phyloP scores from a whole-genome alignment of 805 yeast genomes.

The Millerozyma miso region DNA sequence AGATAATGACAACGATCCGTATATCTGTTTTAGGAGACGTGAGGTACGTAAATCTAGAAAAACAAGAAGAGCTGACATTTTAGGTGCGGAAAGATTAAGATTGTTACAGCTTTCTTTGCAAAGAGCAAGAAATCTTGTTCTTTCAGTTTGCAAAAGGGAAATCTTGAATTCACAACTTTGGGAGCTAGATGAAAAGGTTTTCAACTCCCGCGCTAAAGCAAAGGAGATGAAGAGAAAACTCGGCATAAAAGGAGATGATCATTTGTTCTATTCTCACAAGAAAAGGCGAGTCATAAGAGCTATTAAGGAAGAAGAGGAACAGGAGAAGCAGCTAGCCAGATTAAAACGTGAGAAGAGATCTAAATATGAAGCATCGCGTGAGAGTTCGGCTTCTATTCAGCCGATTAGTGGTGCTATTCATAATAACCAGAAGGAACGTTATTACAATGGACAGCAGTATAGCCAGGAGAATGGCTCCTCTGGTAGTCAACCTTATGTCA shows the following conservation, averaged over 20 bases:
- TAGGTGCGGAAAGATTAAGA: conserved; percentile 80
- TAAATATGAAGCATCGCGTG: conserved; percentile 15
- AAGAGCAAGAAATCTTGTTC: conserved; percentile 65
- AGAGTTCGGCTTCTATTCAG: conserved; percentile 8
- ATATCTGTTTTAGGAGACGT: conserved; percentile 91
- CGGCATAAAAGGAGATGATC: conserved; percentile 80
- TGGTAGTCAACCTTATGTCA: conserved; percentile 72
- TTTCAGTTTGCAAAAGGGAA: conserved; percentile 74
- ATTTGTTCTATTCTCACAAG: conserved; percentile 74
- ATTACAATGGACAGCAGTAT: conserved; percentile 5
- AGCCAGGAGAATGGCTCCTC: conserved; percentile 16
- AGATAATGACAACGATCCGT: conserved; percentile 87
- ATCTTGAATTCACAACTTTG: conserved; percentile 55
- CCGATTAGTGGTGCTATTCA: conserved; percentile 10
- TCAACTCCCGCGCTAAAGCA: conserved; percentile 66
- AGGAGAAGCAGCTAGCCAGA: conserved; percentile 16
- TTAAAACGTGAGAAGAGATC: conserved; percentile 19
- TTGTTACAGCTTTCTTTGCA: conserved; percentile 70
- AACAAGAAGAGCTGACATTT: conserved; percentile 89
- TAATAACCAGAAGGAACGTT: conserved; percentile 12
- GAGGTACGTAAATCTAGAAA: conserved; percentile 94
- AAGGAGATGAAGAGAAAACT: conserved; percentile 71
- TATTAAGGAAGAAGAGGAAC: conserved; percentile 33
- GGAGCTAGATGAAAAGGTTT: conserved; percentile 60
- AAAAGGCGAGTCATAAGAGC: conserved; percentile 47